Percentiles rank a stretch among this genome's conserved stretches.
phyloP scores from a whole-genome alignment of 1,284 basidiomycete genomes.

The Xerocomus minutiporus region DNA sequence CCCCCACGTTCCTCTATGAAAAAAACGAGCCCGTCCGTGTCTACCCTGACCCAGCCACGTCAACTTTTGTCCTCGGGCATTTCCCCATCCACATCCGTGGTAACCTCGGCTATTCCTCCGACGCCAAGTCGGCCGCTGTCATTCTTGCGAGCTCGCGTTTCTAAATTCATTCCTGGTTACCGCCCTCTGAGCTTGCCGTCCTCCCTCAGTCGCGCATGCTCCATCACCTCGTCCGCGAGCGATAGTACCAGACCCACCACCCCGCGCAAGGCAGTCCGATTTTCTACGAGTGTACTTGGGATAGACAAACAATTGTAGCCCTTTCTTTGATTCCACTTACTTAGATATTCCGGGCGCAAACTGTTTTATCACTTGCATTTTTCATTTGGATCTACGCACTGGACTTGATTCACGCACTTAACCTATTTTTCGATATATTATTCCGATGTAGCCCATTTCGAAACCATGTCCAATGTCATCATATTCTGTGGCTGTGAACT shows the following conservation, averaged over 20 bases:
- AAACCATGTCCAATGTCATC: slow-evolving; percentile 14
- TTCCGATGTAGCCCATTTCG: slow-evolving; percentile 27
- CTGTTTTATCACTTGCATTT: slow-evolving; percentile 23
- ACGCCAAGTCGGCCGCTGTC: slow-evolving; percentile 37
- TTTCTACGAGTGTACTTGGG: slow-evolving; percentile 39
- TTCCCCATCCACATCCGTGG: slow-evolving; percentile 47
- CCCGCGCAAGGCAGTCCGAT: slow-evolving; percentile 56
- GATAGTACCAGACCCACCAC: slow-evolving; percentile 35
- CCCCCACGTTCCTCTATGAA: slow-evolving; percentile 58
- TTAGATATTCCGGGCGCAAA: slow-evolving; percentile 2
- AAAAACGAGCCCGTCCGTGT: slow-evolving; percentile 36
- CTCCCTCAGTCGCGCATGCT: slow-evolving; percentile 32
- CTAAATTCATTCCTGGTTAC: slow-evolving; percentile 45
- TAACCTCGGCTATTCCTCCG: slow-evolving; percentile 40
- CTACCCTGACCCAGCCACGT: slow-evolving; percentile 36
- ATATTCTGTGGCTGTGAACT: slow-evolving; percentile 24
- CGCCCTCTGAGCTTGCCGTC: slow-evolving; percentile 38
- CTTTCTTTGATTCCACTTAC: slow-evolving; percentile 2
- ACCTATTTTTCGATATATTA: slow-evolving; percentile 29
- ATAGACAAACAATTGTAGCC: slow-evolving; percentile 24
- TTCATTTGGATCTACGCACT: slow-evolving; percentile 19
- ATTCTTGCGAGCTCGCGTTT: slow-evolving; percentile 46
- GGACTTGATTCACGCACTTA: slow-evolving; percentile 22
- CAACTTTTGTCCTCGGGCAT: slow-evolving; percentile 34
- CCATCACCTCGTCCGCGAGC: slow-evolving; percentile 37